Evolutionary conservation across 2,329 filamentous ascomycete genomes (phyloP).

Genomic region (Periconia macrospinosa): DNA sequence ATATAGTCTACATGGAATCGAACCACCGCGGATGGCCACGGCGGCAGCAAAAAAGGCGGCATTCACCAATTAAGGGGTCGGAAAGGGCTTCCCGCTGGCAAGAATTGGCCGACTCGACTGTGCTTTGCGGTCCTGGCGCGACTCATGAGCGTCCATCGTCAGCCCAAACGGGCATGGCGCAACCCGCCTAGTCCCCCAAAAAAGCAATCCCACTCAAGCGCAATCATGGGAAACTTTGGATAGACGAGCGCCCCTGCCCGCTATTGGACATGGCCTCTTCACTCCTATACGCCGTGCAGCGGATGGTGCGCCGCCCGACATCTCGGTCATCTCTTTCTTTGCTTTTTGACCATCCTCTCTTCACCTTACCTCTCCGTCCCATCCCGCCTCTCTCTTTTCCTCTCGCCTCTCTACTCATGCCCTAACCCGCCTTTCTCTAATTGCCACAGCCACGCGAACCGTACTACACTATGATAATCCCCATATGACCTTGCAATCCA

Average conservation of each 20-base stretch:
- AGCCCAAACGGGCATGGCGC: not conserved
- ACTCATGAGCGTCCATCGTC: not conserved
- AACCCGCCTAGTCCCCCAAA: constrained; percentile 1
- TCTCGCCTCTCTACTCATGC: not conserved
- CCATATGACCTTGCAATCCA: not conserved
- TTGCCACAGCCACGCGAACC: not conserved
- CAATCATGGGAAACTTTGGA: not conserved
- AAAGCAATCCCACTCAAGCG: not conserved
- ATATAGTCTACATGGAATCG: too few species aligned
- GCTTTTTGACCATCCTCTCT: not conserved
- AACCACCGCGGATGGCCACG: too few species aligned
- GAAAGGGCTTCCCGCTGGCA: too few species aligned
- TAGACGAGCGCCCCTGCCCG: not conserved
- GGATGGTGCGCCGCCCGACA: not conserved
- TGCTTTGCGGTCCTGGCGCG: not conserved
- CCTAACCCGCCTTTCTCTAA: not conserved
- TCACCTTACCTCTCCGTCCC: not conserved
- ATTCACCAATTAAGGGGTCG: too few species aligned
- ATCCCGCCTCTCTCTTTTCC: not conserved
- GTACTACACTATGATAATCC: not conserved
- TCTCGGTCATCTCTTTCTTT: not conserved
- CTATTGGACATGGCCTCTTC: constrained; percentile 14
- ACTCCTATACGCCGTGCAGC: constrained; percentile 11
- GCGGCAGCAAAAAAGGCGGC: too few species aligned
- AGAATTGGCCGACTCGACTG: too few species aligned